These are phyloP conservation scores for Scheffersomyces ergatensis DNA, from an alignment of 805 yeast species.

Conservation along the genomic window DNA sequence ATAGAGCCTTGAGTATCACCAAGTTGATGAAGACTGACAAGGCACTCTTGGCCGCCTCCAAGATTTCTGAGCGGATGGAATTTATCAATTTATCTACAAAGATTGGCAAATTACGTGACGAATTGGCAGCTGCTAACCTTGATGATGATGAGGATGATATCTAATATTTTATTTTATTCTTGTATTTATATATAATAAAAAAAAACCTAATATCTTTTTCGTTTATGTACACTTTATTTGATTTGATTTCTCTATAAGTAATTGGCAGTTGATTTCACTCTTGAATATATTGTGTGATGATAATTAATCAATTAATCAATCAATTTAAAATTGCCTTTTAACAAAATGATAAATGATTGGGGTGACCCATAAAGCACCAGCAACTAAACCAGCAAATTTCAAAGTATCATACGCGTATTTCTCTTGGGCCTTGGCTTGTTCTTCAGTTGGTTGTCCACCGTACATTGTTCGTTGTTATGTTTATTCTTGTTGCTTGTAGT, in stretches of 20 bases:
- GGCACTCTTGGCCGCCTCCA: slow-evolving; percentile 79
- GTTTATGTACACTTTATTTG: too few species aligned
- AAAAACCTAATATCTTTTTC: too few species aligned
- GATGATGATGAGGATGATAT: slow-evolving; percentile 15
- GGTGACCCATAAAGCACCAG: slow-evolving; percentile 59
- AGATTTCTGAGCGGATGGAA: slow-evolving; percentile 70
- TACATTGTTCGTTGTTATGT: slow-evolving; percentile 22
- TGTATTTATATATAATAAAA: too few species aligned
- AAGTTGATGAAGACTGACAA: slow-evolving; percentile 70
- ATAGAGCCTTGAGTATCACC: slow-evolving; percentile 69
- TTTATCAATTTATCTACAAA: slow-evolving; percentile 33
- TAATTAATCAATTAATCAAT: too few species aligned
- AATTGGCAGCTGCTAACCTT: too few species aligned
- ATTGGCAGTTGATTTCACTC: too few species aligned
- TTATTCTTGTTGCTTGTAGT: too few species aligned
- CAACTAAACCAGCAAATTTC: slow-evolving; percentile 57
- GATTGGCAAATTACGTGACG: slow-evolving; percentile 37
- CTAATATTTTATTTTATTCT: too few species aligned
- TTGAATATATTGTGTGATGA: too few species aligned
- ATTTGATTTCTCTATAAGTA: too few species aligned
- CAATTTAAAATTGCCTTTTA: slow-evolving; percentile 42
- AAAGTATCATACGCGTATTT: slow-evolving; percentile 59
- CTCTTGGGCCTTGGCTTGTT: slow-evolving; percentile 66
- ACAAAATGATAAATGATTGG: slow-evolving; percentile 57
- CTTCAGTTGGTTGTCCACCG: slow-evolving; percentile 57